Conservation (phyloP, 2,329 filamentous ascomycete genomes). For the Onygena corvina region DNA sequence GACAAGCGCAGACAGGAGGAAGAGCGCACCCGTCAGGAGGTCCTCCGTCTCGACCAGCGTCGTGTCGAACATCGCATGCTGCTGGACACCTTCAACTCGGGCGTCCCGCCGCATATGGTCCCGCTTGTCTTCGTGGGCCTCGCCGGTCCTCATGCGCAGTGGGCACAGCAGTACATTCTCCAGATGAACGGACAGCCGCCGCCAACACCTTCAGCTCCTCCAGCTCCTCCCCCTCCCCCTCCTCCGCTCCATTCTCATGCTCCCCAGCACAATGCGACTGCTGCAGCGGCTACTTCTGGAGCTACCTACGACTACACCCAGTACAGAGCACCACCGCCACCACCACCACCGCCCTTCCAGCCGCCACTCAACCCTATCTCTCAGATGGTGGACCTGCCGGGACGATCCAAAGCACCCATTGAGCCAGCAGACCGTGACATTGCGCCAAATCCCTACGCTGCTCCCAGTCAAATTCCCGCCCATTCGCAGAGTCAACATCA, state of each 20-base stretch:
- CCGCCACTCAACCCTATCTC: background rate
- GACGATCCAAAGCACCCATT: background rate
- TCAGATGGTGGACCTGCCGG: background rate
- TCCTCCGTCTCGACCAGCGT: conserved; percentile 57
- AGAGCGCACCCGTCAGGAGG: conserved; percentile 53
- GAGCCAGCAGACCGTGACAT: conserved; percentile 1
- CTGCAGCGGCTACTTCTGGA: too few species aligned
- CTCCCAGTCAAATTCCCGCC: background rate
- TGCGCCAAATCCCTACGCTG: conserved; percentile 6
- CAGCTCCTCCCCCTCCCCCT: conserved; percentile 11
- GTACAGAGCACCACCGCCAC: background rate
- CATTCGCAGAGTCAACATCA: conserved; percentile 19
- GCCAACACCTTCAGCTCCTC: conserved; percentile 23
- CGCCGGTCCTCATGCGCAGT: conserved; percentile 53
- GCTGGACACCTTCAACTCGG: conserved; percentile 53
- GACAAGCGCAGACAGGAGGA: conserved; percentile 61
- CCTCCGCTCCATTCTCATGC: background rate
- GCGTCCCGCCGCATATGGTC: conserved; percentile 61
- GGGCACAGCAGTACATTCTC: conserved; percentile 54
- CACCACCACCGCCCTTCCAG: background rate
- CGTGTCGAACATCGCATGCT: conserved; percentile 63
- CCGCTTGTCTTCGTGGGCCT: conserved; percentile 64
- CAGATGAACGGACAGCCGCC: too few species aligned
- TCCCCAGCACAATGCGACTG: background rate
- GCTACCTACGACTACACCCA: conserved; percentile 4